Evolutionary conservation across 2,329 filamentous ascomycete species (phyloP).

Genomic region (Tolypocladium tropicale): DNA sequence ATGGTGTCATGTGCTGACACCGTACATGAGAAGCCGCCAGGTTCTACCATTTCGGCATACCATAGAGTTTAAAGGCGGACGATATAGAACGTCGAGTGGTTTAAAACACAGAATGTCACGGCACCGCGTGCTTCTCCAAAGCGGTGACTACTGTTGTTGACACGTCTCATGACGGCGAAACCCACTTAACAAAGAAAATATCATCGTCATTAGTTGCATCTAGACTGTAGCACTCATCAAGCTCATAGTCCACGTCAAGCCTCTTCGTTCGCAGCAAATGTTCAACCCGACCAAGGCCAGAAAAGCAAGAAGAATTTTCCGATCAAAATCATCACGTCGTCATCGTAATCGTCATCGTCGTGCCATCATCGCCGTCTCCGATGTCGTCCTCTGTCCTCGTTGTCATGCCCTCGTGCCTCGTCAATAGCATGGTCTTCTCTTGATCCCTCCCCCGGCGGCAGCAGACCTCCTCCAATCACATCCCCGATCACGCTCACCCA

Average conservation of each 20-base stretch:
- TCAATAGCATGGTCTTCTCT: slow-evolving; percentile 8
- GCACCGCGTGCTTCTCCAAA: neutral
- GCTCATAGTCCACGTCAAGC: neutral
- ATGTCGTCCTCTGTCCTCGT: neutral
- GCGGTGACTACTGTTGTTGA: neutral
- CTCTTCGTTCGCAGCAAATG: neutral
- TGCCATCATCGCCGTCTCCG: neutral
- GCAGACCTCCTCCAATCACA: slow-evolving; percentile 15
- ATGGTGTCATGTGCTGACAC: too few relatives aligned
- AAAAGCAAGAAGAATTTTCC: slow-evolving; percentile 2
- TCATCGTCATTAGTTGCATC: neutral
- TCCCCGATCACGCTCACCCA: slow-evolving; percentile 21
- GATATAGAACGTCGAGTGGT: too few relatives aligned
- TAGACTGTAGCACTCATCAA: neutral
- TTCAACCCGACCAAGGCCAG: neutral
- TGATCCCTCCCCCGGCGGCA: slow-evolving; percentile 4
- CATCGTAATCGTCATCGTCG: neutral
- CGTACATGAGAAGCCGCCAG: too few relatives aligned
- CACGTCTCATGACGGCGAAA: neutral
- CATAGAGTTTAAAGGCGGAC: too few relatives aligned
- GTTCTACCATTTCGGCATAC: too few relatives aligned
- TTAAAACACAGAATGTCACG: neutral
- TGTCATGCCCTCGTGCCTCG: slow-evolving; percentile 7
- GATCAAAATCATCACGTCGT: slow-evolving; percentile 8
- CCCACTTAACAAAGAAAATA: neutral